phyloP scores from a whole-genome alignment of 2,329 filamentous ascomycete species.

The Fusarium sp. region DNA sequence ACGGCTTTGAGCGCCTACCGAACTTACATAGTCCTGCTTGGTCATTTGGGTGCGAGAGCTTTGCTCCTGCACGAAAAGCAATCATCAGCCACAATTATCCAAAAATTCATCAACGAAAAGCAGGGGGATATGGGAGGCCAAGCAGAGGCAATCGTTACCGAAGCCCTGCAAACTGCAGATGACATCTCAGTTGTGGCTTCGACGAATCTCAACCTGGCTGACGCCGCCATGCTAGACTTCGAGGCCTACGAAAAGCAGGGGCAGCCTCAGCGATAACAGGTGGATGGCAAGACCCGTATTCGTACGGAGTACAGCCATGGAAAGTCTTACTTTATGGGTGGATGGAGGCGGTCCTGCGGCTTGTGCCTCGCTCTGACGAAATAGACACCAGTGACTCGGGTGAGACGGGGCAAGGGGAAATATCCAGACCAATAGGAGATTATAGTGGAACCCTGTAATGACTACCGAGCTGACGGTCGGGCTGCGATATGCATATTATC shows the following conservation, averaged over 20 bases:
- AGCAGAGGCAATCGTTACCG: conserved; percentile 6
- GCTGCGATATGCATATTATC: conserved; percentile 23
- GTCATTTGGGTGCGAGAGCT: conserved; percentile 49
- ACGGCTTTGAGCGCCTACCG: conserved; percentile 38
- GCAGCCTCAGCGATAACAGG: conserved; percentile 10
- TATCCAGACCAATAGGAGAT: conserved; percentile 15
- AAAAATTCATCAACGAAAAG: neutral
- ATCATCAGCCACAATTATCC: conserved; percentile 17
- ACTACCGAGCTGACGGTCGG: conserved; percentile 22
- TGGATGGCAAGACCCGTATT: conserved; percentile 30
- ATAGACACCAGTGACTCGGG: conserved; percentile 29
- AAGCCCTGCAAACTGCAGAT: conserved; percentile 35
- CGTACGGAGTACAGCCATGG: conserved; percentile 4
- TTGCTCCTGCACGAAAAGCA: conserved; percentile 52
- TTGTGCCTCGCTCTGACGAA: conserved; percentile 27
- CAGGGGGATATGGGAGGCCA: conserved; percentile 1
- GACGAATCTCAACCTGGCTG: conserved; percentile 33
- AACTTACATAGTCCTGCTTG: conserved; percentile 49
- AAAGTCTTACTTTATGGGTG: conserved; percentile 18
- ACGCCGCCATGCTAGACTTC: conserved; percentile 38
- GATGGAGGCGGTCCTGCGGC: conserved; percentile 30
- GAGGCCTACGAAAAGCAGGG: conserved; percentile 34
- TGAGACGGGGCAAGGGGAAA: conserved; percentile 29
- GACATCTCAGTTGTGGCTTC: conserved; percentile 39
- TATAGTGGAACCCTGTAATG: conserved; percentile 24